phyloP scores from a whole-genome alignment of 352 stramenopile species.

The Phytophthora vignae region DNA sequence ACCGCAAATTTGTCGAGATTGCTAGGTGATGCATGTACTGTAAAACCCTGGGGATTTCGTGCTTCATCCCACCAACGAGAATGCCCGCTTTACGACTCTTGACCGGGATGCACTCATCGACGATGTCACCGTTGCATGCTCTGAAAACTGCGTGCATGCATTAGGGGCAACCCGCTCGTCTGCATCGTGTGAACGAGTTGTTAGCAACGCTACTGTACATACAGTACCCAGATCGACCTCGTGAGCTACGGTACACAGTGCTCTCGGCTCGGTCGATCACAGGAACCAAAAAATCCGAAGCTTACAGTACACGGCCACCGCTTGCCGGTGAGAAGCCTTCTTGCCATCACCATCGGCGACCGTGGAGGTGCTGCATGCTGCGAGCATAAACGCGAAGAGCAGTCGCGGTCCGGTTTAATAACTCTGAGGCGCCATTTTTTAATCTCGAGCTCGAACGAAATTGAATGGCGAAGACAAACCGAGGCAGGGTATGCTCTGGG shows the following conservation, averaged over 20 bases:
- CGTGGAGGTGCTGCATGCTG: background rate
- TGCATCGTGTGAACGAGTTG: conserved; percentile 13
- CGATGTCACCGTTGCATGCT: background rate
- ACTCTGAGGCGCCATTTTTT: background rate
- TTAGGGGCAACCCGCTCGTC: conserved; percentile 4
- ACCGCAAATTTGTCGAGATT: background rate
- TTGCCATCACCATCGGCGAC: background rate
- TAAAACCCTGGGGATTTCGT: no score
- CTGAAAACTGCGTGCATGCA: conserved; percentile 1
- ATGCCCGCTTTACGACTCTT: background rate
- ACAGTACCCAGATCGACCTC: background rate
- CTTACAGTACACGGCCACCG: no score
- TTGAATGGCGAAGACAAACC: background rate
- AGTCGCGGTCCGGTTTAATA: conserved; percentile 13
- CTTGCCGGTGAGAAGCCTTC: background rate
- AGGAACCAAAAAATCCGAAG: background rate
- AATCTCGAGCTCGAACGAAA: background rate
- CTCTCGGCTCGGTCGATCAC: background rate
- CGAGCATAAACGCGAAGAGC: conserved; percentile 23
- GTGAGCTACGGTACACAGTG: background rate
- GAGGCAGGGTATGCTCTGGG: no score
- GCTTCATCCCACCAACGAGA: background rate
- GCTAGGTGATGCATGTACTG: background rate
- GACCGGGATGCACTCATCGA: background rate
- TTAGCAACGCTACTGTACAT: background rate